phyloP scores from a whole-genome alignment of 148 eudicot genomes.

The Dianthus caryophyllus region DNA sequence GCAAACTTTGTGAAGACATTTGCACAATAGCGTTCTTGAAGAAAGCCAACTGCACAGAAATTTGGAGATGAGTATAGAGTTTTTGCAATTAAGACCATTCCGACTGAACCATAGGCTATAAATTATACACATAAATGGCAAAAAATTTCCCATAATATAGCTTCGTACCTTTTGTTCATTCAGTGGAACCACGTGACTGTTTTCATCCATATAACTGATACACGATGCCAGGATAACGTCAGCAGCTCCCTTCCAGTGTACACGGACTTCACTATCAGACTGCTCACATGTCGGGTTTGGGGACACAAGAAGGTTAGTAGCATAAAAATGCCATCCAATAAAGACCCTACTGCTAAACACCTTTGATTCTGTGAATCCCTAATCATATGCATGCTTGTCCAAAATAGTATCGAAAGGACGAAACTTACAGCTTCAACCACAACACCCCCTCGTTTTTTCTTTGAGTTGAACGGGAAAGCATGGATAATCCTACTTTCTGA shows the following conservation, averaged over 20 bases:
- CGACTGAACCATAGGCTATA: not conserved
- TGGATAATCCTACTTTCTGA: slow-evolving; percentile 59
- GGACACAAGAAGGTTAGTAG: slow-evolving; percentile 3
- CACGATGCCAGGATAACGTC: slow-evolving; percentile 78
- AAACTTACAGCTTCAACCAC: slow-evolving; percentile 66
- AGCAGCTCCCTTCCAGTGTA: slow-evolving; percentile 99
- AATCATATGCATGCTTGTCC: not conserved
- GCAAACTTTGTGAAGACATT: slow-evolving; percentile 81
- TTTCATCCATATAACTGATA: slow-evolving; percentile 51
- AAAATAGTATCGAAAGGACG: not conserved
- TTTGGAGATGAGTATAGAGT: not conserved
- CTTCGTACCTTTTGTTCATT: slow-evolving; percentile 59
- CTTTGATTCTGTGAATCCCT: not conserved
- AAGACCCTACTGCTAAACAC: not conserved
- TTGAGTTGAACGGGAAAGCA: slow-evolving; percentile 94
- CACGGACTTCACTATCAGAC: slow-evolving; percentile 53
- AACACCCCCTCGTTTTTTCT: slow-evolving; percentile 92
- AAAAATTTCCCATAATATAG: not conserved
- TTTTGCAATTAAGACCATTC: not conserved
- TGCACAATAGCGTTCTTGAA: slow-evolving; percentile 59
- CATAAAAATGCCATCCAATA: not conserved
- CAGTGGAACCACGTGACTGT: slow-evolving; percentile 38
- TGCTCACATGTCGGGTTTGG: slow-evolving; percentile 14
- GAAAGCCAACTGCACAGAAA: slow-evolving; percentile 37
- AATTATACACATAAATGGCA: not conserved